Evolutionary conservation across 1,284 basidiomycete species (phyloP).

Genomic region (Schizophyllum amplum): DNA sequence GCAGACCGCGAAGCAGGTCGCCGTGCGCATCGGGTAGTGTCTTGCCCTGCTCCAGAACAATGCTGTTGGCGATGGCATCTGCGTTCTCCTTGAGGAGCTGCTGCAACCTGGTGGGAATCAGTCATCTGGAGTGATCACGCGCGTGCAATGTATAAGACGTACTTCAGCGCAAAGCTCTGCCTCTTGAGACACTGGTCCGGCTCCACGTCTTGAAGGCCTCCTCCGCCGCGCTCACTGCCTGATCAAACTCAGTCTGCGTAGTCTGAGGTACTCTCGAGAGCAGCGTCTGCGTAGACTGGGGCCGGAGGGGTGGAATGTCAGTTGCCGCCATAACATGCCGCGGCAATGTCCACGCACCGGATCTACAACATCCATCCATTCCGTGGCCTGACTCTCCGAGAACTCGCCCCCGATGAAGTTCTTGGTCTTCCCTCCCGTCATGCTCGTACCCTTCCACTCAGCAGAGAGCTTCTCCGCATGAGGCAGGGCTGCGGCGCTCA

Average conservation of each 20-base stretch:
- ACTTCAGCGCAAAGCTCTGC: conserved; percentile 90
- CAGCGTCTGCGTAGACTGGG: conserved; percentile 80
- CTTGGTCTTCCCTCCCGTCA: conserved; percentile 76
- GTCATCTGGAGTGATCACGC: neutral
- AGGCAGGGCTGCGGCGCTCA: neutral
- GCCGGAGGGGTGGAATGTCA: neutral
- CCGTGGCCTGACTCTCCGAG: conserved; percentile 66
- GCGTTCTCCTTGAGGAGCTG: conserved; percentile 72
- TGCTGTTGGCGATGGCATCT: conserved; percentile 67
- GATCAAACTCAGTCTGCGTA: conserved; percentile 73
- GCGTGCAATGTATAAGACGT: conserved; percentile 17
- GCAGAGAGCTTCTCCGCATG: conserved; percentile 44
- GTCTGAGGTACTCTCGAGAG: conserved; percentile 90
- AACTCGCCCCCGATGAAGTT: conserved; percentile 89
- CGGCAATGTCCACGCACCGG: conserved; percentile 48
- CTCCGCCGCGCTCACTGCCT: conserved; percentile 82
- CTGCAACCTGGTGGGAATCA: conserved; percentile 54
- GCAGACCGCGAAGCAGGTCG: conserved; percentile 88
- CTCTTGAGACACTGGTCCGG: conserved; percentile 79
- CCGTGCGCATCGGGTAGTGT: conserved; percentile 88
- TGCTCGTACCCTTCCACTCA: conserved; percentile 81
- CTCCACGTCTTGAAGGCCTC: conserved; percentile 90
- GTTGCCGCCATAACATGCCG: conserved; percentile 3
- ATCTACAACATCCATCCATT: conserved; percentile 84
- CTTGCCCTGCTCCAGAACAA: conserved; percentile 89